A percentile compares a stretch with the other conserved stretches of the same genome.
These are phyloP conservation scores for Leccinellum luteum DNA, from an alignment of 768 basidiomycete species.

Conservation along the genomic window DNA sequence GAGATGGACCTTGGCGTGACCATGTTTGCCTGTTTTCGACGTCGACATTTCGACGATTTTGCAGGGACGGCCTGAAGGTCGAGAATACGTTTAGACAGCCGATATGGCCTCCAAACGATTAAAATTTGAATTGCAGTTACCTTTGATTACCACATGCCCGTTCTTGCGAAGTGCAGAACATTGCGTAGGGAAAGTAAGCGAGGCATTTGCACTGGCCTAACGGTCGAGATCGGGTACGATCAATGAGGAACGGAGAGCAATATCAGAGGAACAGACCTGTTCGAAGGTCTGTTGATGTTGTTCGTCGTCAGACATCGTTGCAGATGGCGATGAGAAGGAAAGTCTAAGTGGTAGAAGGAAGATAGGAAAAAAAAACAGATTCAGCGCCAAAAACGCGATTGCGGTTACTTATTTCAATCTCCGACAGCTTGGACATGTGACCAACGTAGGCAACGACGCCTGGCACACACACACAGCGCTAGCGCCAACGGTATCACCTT, in stretches of 20 bases:
- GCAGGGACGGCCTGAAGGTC: conserved; percentile 75
- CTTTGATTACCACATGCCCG: conserved; percentile 95
- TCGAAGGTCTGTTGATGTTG: neutral
- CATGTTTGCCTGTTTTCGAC: conserved; percentile 99
- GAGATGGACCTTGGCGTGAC: conserved; percentile 99
- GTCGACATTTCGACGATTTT: conserved; percentile 99
- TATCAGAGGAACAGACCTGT: neutral
- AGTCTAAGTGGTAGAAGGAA: conserved; percentile 19
- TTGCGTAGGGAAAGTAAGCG: conserved; percentile 81
- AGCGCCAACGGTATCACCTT: no score
- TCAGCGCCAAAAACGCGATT: conserved; percentile 19
- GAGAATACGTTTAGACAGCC: neutral
- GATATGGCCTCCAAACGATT: neutral
- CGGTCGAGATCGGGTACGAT: conserved; percentile 18
- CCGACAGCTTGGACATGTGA: conserved; percentile 23
- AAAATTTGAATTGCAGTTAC: conserved; percentile 29
- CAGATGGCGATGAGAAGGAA: conserved; percentile 13
- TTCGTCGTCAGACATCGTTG: conserved; percentile 55
- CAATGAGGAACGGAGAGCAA: neutral
- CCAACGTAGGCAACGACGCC: no score
- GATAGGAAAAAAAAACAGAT: conserved; percentile 28
- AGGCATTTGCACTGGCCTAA: conserved; percentile 73
- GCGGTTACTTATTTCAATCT: conserved; percentile 38
- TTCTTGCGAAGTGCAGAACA: conserved; percentile 95
- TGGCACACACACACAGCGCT: no score